Evolutionary conservation across 441 rosid species (phyloP).

Genomic region (Corymbia calophylla): DNA sequence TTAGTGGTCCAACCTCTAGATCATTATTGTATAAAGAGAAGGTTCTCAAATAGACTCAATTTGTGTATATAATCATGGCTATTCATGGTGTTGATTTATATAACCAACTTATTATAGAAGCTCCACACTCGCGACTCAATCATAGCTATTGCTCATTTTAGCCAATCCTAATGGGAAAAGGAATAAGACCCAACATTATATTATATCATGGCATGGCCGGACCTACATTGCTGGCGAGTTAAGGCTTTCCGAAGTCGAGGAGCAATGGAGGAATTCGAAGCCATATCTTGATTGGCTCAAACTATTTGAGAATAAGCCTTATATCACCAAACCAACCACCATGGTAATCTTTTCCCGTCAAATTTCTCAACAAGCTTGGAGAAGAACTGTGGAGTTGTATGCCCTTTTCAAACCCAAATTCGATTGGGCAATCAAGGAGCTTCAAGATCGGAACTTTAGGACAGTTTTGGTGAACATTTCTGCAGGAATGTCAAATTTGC

Average conservation of each 20-base stretch:
- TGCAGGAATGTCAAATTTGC: too few relatives aligned
- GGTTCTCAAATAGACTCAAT: too few relatives aligned
- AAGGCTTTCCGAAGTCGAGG: too few relatives aligned
- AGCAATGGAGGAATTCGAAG: not conserved
- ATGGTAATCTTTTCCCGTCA: not conserved
- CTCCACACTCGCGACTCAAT: too few relatives aligned
- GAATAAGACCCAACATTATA: not conserved
- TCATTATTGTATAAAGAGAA: too few relatives aligned
- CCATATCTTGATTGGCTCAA: not conserved
- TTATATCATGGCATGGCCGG: not conserved
- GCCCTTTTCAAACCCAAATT: not conserved
- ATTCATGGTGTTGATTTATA: too few relatives aligned
- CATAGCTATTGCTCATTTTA: too few relatives aligned
- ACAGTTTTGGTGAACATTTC: too few relatives aligned
- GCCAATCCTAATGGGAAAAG: accelerated
- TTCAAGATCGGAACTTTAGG: not conserved
- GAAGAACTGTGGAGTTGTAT: not conserved
- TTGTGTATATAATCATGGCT: too few relatives aligned
- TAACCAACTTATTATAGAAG: too few relatives aligned
- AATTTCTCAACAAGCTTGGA: not conserved
- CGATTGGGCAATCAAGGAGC: not conserved
- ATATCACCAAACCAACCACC: not conserved
- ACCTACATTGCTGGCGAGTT: not conserved
- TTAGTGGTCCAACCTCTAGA: not conserved
- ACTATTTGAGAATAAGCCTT: not conserved